Conservation (phyloP, 257 asterid species). For the Solanum lignicaule region DNA sequence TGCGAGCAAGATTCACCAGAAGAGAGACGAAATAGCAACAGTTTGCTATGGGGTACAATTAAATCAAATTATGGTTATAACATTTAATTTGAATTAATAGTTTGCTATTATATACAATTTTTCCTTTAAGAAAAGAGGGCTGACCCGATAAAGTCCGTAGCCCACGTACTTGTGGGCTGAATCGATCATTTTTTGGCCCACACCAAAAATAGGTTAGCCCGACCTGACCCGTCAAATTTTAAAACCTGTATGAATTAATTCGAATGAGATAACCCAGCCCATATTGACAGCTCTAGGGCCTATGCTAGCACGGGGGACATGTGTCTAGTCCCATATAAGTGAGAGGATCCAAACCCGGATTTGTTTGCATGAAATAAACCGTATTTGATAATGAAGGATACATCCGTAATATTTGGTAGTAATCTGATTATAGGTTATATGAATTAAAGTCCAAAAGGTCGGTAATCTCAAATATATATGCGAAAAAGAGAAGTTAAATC, state of each 20-base stretch:
- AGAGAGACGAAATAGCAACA: no score
- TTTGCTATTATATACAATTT: no score
- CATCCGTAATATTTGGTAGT: neutral
- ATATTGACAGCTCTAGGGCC: neutral
- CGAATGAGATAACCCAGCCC: neutral
- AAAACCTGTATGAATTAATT: neutral
- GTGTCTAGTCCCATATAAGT: neutral
- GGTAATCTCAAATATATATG: neutral
- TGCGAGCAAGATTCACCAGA: no score
- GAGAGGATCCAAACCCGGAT: neutral
- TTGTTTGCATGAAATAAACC: neutral
- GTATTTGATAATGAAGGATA: neutral
- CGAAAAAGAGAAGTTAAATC: neutral
- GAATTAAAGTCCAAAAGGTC: neutral
- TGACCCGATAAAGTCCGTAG: neutral
- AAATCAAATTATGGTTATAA: no score
- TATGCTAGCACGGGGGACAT: neutral
- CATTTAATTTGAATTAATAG: no score
- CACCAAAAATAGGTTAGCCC: no score
- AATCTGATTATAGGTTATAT: neutral
- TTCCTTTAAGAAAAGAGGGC: no score
- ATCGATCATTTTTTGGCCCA: neutral
- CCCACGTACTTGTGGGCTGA: neutral
- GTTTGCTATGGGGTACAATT: no score
- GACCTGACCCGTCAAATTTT: no score